Evolutionary conservation across 352 stramenopile species (phyloP).

Genomic region (Phytophthora tubulina): DNA sequence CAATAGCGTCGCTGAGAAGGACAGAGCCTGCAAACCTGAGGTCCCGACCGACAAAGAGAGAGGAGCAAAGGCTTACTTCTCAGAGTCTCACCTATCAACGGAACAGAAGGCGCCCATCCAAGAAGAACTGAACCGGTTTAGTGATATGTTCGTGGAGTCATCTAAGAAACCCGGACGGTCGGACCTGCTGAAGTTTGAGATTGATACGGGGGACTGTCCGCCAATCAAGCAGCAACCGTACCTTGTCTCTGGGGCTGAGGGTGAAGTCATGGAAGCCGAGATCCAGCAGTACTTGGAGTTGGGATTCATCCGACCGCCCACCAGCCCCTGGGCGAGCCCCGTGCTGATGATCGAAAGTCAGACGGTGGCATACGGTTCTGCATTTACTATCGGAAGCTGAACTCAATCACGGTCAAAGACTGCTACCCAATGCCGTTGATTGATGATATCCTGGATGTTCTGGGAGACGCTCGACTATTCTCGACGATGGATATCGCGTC

Average conservation of each 20-base stretch:
- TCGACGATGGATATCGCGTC: too few relatives aligned
- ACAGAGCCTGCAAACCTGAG: not conserved
- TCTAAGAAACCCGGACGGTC: not conserved
- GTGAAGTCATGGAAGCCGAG: too few relatives aligned
- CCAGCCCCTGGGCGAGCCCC: slow-evolving; percentile 16
- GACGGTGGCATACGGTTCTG: slow-evolving; percentile 21
- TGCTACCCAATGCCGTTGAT: too few relatives aligned
- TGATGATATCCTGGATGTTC: too few relatives aligned
- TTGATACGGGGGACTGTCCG: slow-evolving; percentile 2
- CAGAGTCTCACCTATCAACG: not conserved
- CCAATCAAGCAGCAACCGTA: slow-evolving; percentile 24
- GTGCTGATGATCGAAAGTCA: slow-evolving; percentile 26
- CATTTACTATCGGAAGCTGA: slow-evolving; percentile 16
- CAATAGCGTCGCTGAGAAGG: too few relatives aligned
- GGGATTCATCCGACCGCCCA: not conserved
- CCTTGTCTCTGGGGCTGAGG: slow-evolving; percentile 10
- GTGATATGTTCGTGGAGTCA: slow-evolving; percentile 3
- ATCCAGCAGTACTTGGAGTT: slow-evolving; percentile 15
- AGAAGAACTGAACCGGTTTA: not conserved
- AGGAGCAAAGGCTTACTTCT: not conserved
- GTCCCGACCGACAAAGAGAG: not conserved
- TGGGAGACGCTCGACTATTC: too few relatives aligned
- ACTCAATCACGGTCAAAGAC: slow-evolving; percentile 11
- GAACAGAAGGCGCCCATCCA: slow-evolving; percentile 1
- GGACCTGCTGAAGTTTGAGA: too few relatives aligned